Evolutionary conservation across 768 basidiomycete species (phyloP), one percentile per base, ranked within the genome.

Genomic region (Lanmaoa rubissima): DNA sequence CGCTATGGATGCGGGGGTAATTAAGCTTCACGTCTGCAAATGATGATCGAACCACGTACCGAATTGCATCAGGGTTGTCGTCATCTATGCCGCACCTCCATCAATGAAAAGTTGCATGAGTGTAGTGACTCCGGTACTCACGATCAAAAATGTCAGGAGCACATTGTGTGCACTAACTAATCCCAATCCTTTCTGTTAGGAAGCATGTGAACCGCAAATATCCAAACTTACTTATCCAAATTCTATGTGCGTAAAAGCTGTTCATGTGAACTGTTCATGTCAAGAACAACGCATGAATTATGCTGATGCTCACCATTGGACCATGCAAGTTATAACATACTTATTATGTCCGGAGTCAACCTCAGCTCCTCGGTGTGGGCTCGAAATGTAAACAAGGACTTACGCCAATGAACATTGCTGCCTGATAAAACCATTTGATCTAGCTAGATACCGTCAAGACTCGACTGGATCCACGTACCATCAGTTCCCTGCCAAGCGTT

Each of bases 141-240:
- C 61, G 28, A 61, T 57, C 44, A 43, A 53, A 14, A 46, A 40
- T 6, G 60, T 57, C 3, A 55, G 1, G 2, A 43, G 2, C 17
- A 42, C 31, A 32, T 61, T 61, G 5, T 13, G 32, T 24, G 9
- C 2, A 32, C 61, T 61, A 16, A 61, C 61, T 61, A 13, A 21
- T 14, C 12, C 31, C 10, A 19, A 5, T 1, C 40, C 8, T 8
- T 10, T 36, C 24, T 5, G 24, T 45, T 13, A 46, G 21, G 36
- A 31, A 32, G 32, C 3, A 26, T 5, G 14, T 1, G 1, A 16
- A 7, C 31, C 16, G 3, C 28, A 35, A 2, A 7, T 7, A 1
- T 9, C 8, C 5, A 2, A 14, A 43, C 55, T 44, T 26, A 62
- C 61, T 62, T 48, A 61, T 61, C 60, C 60, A 61, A 7, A 61